Conservation (phyloP, 805 yeast genomes). For the Dipodascus albidus region DNA sequence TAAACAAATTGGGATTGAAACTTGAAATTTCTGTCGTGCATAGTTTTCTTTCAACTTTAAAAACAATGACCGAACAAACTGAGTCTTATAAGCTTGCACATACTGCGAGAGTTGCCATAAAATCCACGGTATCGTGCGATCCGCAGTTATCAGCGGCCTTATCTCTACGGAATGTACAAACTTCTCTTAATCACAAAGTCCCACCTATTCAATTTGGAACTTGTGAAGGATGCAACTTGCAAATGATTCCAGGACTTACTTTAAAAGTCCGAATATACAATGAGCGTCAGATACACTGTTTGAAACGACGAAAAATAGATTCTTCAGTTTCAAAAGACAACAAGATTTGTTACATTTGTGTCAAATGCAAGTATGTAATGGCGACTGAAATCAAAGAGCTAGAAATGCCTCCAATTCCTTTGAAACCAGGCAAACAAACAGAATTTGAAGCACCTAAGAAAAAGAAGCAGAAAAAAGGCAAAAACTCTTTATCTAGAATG, state of each 20-base stretch:
- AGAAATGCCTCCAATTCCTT: neutral
- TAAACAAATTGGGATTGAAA: no score
- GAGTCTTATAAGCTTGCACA: neutral
- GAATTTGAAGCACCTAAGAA: neutral
- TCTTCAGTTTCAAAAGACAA: neutral
- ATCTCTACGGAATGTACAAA: neutral
- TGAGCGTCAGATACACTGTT: neutral
- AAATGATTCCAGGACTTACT: neutral
- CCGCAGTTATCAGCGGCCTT: neutral
- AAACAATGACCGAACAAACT: neutral
- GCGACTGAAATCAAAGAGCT: neutral
- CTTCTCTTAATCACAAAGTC: neutral
- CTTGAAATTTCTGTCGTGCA: neutral
- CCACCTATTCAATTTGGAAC: neutral
- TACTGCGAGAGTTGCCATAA: neutral
- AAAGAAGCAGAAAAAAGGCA: neutral
- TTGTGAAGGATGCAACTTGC: neutral
- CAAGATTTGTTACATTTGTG: neutral
- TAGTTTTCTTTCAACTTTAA: no score
- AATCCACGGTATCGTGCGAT: neutral
- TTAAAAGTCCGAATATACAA: neutral
- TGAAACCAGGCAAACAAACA: neutral
- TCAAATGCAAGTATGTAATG: neutral
- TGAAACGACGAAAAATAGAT: neutral
- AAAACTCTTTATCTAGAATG: neutral